A percentile compares a stretch with the other conserved stretches of the same genome.
Evolutionary conservation across 306 rosid genomes (phyloP).

Genomic region (Glycyrrhiza uralensis): DNA sequence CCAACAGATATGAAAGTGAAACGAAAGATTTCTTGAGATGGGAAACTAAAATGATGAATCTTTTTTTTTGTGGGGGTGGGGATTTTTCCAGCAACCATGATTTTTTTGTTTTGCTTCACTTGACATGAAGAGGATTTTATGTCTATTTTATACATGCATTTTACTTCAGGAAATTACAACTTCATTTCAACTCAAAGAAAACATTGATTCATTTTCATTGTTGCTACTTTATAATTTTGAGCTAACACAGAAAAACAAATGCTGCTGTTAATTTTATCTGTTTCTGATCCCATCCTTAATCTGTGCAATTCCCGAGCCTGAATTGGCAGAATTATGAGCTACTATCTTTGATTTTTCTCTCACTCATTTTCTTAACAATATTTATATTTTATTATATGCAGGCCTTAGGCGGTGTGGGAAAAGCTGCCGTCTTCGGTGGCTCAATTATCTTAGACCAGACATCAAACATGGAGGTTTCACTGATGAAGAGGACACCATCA

Average conservation of each 20-base stretch:
- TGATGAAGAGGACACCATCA: constrained; percentile 71
- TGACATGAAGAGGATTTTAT: background rate
- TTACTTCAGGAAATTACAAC: background rate
- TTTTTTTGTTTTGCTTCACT: background rate
- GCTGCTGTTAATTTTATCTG: background rate
- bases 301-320: constrained; percentile 8
- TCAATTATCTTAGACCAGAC: constrained; percentile 84
- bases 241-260: background rate
- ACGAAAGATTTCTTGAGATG: background rate
- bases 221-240: background rate
- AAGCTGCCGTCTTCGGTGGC: constrained; percentile 89
- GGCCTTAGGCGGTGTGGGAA: constrained; percentile 88
- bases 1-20: background rate
- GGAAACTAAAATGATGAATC: background rate
- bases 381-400: constrained; percentile 3
- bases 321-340: too few relatives aligned
- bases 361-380: too few relatives aligned
- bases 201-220: background rate
- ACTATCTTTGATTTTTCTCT: too few relatives aligned
- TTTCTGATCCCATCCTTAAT: background rate
- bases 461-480: constrained; percentile 87
- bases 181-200: background rate
- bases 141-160: background rate
- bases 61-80: too few relatives aligned
- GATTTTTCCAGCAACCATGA: constrained; percentile 3